Evolutionary conservation across 1,284 basidiomycete genomes (phyloP), one percentile per base, ranked within the genome.

Genomic region (Ganoderma sinense): DNA sequence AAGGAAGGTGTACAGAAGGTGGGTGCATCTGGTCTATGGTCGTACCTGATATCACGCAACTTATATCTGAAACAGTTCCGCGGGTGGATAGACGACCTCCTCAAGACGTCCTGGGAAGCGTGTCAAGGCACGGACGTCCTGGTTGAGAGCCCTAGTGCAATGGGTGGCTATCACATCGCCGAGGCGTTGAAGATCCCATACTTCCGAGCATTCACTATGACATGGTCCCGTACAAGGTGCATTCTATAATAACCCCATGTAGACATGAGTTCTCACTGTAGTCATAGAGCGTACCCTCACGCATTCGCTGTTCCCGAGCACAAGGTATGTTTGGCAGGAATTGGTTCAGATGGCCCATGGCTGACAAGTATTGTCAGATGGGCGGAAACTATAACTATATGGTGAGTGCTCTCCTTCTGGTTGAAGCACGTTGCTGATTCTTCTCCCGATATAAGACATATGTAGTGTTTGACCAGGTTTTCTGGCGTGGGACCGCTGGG

Each of bases 161-260:
- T 99, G 93, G 96, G 93, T n/a, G 97, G 97, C n/a, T 94, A 95
- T 71, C 97, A 99, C 76, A 96, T 99, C 65, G 97, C 97, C 20
- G 97, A 99, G 80, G 96, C 95, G 1, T 85, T 99, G 20, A 86
- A 86, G 40, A 96, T 99, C 65, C 97, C 97, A 2, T 99, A 97
- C 81, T 99, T 94, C 82, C 87, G 95, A 75, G 94, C 95, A 2
- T 96, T 97, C 78, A 96, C 95, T 0, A 96, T 96, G 91, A 91
- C 91, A 51, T 94, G 93, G 91, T 89, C 91, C 51, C 86, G 91
- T 64, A 94, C 93, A 56, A 88, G 91, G 91, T 88, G 14, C 39
- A 66, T 74, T 33, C 70, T 51, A 64, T 7, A 23, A 26, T 39
- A 74, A 59, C 40, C 66, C 59, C 14, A 26, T 65, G 65, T 5